Base-by-base conservation (phyloP, 257 asterid species). In the Petunia axillaris region DNA sequence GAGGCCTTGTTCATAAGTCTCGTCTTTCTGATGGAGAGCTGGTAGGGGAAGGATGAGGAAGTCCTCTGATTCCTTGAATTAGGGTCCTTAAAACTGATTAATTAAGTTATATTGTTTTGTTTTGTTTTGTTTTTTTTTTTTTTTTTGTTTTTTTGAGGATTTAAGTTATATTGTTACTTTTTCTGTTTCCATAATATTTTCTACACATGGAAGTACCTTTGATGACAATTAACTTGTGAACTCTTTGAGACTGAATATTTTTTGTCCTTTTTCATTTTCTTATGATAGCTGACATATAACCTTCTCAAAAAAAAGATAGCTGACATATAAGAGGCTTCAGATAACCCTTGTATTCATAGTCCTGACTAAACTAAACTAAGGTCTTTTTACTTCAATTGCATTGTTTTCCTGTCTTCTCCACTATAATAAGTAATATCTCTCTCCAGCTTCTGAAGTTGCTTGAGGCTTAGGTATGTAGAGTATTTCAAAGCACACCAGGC, bases 41-140 rank as follows among this genome's bases (percentile, higher is more conserved):
- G 13, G 13, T 71, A 71, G 25, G 60, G 11, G 15, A 46, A 71
- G 77, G 77, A 70, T 71, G 77, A 71, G 44, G 77, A 71, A 50
- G 43, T 50, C 44, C 77, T 50, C 59, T 50, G 77, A 70, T 46
- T 43, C 13, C 55, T 67, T 46, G 41, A 70, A 3, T 46, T 4
- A 8, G 44, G 76, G 40, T 48, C 77, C 57, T 10, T 71, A 35
- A 25, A 71, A 2, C 62, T 71, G 77, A 71, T 50, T 10, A 71
- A 5, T 35, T 71, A 2, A 58, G 16, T 55, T 55, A 15, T 3
- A 15, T 55, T 55, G 6, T 4, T 55, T 1, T n/a, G n/a, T n/a
- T n/a, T 14, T 55, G 4, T 9, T 53, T 4, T 41, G 43, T 36
- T 67, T 41, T 39, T 67, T 67, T 9, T 43, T 1, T 67, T 67